A percentile compares a stretch with the other conserved stretches of the same genome.
Evolutionary conservation across 257 asterid genomes (phyloP).

Genomic region (Solanum gandarillasii): DNA sequence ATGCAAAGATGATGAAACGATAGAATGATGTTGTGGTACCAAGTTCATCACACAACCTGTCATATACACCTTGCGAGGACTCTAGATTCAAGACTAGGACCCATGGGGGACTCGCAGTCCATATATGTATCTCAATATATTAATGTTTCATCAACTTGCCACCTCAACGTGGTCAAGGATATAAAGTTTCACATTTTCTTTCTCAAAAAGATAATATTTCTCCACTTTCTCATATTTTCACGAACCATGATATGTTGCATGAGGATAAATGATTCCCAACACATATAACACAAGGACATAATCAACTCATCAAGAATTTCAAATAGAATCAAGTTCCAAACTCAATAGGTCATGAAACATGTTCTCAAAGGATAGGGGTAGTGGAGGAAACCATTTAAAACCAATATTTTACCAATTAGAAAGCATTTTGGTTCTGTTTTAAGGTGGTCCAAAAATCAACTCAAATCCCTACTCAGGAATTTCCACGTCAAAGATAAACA

Average conservation of each 20-base stretch:
- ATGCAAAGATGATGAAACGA: no score
- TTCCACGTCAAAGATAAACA: no score
- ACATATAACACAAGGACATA: neutral
- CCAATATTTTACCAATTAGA: no score
- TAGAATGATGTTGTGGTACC: no score
- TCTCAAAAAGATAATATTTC: neutral
- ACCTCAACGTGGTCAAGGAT: neutral
- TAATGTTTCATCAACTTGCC: neutral
- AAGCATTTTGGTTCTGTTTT: no score
- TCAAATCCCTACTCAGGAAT: no score
- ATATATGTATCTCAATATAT: neutral
- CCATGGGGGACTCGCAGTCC: neutral
- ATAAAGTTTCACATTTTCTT: neutral
- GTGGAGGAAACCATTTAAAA: neutral
- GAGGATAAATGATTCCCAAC: neutral
- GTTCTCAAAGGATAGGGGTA: neutral
- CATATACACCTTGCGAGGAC: neutral
- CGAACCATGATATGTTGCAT: neutral
- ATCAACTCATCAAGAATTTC: neutral
- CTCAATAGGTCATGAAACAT: neutral
- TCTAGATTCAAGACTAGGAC: neutral
- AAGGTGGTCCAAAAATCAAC: no score
- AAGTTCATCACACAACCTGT: no score
- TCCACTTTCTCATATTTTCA: neutral
- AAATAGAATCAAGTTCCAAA: neutral